A percentile compares a stretch with the other conserved stretches of the same genome.
Evolutionary conservation across 2,329 filamentous ascomycete species (phyloP).

Genomic region (Lasiodiplodia theobromae): DNA sequence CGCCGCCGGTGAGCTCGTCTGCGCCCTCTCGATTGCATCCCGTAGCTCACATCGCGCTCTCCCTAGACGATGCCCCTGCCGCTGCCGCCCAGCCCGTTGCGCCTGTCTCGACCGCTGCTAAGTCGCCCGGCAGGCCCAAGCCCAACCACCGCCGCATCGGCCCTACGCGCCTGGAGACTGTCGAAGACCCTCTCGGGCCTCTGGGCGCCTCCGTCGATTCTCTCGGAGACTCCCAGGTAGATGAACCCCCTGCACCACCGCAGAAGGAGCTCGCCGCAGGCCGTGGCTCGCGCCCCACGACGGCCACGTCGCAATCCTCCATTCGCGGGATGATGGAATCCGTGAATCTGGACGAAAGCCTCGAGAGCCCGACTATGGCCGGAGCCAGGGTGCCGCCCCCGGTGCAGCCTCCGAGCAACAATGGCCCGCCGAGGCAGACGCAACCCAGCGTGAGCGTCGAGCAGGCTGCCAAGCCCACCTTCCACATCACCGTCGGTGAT

Average conservation of each 20-base stretch:
- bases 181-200: constrained; percentile 78
- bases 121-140: constrained; percentile 54
- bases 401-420: constrained; percentile 60
- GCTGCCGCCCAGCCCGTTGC: constrained; percentile 33
- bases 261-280: constrained; percentile 65
- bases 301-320: constrained; percentile 61
- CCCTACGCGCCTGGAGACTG: constrained; percentile 78
- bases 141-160: constrained; percentile 59
- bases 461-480: constrained; percentile 89
- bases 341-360: constrained; percentile 75
- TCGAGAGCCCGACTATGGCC: constrained; percentile 50
- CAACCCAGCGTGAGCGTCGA: constrained; percentile 89
- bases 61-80: constrained; percentile 20
- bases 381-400: constrained; percentile 71
- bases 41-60: constrained; percentile 10
- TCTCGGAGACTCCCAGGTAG: constrained; percentile 49
- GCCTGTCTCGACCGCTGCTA: constrained; percentile 51
- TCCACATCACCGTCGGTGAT: constrained; percentile 91
- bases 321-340: constrained; percentile 65
- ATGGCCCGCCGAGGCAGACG: constrained; percentile 58
- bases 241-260: constrained; percentile 71
- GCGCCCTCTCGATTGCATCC: neutral
- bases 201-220: constrained; percentile 71
- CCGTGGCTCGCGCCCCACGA: constrained; percentile 55
- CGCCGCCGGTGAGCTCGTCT: constrained; percentile 34